Percentiles rank a stretch among this genome's conserved stretches.
These are phyloP conservation scores for Fusarium burgessii DNA, from an alignment of 2,329 filamentous ascomycete species.

Conservation along the genomic window DNA sequence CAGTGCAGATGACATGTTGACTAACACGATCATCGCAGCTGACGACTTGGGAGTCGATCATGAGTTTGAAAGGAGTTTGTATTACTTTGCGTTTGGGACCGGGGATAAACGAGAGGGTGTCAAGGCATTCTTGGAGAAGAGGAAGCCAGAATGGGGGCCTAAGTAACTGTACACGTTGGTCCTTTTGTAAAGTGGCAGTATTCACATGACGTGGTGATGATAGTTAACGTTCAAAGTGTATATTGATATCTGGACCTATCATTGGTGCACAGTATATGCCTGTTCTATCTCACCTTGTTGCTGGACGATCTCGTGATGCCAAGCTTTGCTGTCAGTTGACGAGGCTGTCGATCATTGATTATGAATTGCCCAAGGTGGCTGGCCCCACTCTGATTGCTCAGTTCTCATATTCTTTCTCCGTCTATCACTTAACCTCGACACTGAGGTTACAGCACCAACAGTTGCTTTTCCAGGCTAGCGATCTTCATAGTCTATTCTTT, in stretches of 20 bases:
- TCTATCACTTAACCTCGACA: neutral
- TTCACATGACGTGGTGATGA: constrained; percentile 5
- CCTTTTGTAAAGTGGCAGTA: neutral
- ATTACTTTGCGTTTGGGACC: constrained; percentile 53
- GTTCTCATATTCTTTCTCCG: neutral
- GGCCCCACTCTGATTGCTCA: neutral
- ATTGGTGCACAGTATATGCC: constrained; percentile 4
- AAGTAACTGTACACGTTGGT: constrained; percentile 5
- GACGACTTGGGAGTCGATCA: constrained; percentile 46
- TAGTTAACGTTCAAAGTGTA: neutral
- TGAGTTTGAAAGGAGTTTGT: constrained; percentile 52
- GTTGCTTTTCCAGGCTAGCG: too few relatives aligned
- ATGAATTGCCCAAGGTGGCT: neutral
- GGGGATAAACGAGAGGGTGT: constrained; percentile 49
- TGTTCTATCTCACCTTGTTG: neutral
- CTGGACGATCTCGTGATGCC: neutral
- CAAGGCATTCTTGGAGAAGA: constrained; percentile 49
- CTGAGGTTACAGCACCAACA: neutral
- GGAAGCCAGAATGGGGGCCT: constrained; percentile 34
- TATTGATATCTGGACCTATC: neutral
- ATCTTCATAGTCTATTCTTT: neutral
- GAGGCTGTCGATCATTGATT: constrained; percentile 6
- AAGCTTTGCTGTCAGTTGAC: constrained; percentile 2
- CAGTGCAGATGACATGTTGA: neutral
- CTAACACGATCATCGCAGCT: constrained; percentile 27